phyloP scores from a whole-genome alignment of 1,284 basidiomycete species.

The Ustilago bromivora region DNA sequence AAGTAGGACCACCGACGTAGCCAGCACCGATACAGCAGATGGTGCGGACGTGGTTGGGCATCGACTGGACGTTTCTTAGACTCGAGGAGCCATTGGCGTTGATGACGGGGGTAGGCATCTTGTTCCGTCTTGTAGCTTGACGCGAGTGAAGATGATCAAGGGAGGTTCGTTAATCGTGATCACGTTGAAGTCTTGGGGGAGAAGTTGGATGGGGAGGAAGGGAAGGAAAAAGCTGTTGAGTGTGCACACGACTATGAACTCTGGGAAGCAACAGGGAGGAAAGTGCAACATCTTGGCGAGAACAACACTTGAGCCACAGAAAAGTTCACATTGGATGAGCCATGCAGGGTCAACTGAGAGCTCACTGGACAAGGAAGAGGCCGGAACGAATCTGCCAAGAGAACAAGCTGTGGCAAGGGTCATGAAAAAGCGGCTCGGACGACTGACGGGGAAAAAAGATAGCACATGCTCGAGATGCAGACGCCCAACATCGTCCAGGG shows the following conservation, averaged over 20 bases:
- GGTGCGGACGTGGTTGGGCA: constrained; percentile 40
- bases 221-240: background rate
- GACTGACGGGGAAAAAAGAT: background rate
- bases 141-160: constrained; percentile 5
- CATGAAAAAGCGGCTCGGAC: constrained; percentile 7
- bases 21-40: constrained; percentile 83
- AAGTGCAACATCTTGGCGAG: constrained; percentile 4
- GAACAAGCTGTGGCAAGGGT: background rate
- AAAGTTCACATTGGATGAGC: constrained; percentile 12
- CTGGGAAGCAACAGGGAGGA: background rate
- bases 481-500: background rate
- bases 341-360: constrained; percentile 1
- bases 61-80: constrained; percentile 30
- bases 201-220: background rate
- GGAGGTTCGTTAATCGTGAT: background rate
- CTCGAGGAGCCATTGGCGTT: constrained; percentile 36
- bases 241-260: background rate
- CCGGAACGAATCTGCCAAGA: background rate
- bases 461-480: constrained; percentile 19
- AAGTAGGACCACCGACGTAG: constrained; percentile 85
- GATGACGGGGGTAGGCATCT: constrained; percentile 22
- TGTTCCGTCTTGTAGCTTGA: background rate
- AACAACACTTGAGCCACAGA: constrained; percentile 17
- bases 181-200: background rate
- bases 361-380: background rate